Evolutionary conservation across 2,329 filamentous ascomycete species (phyloP).

Genomic region (Chrysoporthe cubensis): DNA sequence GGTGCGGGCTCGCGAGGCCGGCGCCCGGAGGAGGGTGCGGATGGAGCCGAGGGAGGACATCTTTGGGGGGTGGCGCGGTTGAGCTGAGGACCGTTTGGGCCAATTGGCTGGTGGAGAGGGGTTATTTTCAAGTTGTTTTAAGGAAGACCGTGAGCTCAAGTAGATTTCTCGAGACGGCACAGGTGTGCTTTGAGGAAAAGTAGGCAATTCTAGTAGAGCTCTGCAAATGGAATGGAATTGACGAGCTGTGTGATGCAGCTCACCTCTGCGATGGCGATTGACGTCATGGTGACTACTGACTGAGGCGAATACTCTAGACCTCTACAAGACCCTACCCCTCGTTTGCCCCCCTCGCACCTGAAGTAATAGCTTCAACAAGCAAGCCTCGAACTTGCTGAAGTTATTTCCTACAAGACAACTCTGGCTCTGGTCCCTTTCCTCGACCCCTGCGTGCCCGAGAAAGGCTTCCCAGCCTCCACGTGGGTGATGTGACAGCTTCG

Average conservation of each 20-base stretch:
- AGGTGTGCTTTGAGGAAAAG: neutral
- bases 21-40: conserved; percentile 26
- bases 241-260: neutral
- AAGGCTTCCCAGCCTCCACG: too few species aligned
- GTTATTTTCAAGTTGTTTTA: neutral
- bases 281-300: conserved; percentile 24
- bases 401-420: neutral
- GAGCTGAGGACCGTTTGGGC: neutral
- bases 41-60: conserved; percentile 24
- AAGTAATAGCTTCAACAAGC: neutral
- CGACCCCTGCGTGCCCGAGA: too few species aligned
- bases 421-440: neutral
- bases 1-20: conserved; percentile 19
- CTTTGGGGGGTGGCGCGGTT: neutral
- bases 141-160: too few species aligned
- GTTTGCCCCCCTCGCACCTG: neutral
- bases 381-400: neutral
- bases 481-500: too few species aligned
- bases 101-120: neutral
- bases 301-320: neutral
- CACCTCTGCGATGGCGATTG: conserved; percentile 1
- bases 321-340: neutral
- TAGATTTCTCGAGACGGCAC: too few species aligned
- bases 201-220: neutral
- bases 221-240: neutral